Evolutionary conservation across 2,329 filamentous ascomycete genomes (phyloP), one percentile per base, ranked within the genome.

Genomic region (Incumbomyces delicatus): DNA sequence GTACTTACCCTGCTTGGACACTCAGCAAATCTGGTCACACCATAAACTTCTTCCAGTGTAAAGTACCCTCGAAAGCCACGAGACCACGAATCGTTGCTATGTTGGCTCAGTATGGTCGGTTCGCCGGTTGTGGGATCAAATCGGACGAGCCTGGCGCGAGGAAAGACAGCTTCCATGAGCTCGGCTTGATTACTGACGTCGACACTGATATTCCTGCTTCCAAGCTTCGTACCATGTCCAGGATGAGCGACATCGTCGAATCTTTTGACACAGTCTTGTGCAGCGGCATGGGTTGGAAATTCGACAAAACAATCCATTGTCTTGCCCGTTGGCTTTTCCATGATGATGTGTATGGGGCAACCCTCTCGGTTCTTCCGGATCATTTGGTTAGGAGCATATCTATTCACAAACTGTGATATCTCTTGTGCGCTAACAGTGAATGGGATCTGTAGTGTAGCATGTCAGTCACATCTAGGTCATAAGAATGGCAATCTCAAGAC

Each of bases 251-350:
- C 60, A 30, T 60, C 57, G 14, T 64, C 63, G 44, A 69, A 61
- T 34, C 65, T 63, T 10, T 59, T 53, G 7, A 68, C 60, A 37
- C 64, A 63, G 6, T 57, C 52, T 2, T 66, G 59, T 0, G 73
- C 74, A 52, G 70, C 67, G 8, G 36, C 47, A 1, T 44, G 33
- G 4, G 57, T 61, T 2, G 54, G 44, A 31, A 76, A 65, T 46
- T 77, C 74, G 33, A 74, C 64, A 52, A 66, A 77, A 49, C 66
- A 71, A 44, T 76, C 72, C 66, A 73, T 73, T 1, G 74, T 76
- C 62, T 76, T 77, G 14, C 70, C 72, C n/a, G 72, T 75, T 17
- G 70, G 67, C 17, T 73, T 71, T 51, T 77, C 74, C 73, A 77
- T 76, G 48, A 76, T 72, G 51, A 77, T 74, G 53, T 77, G 74